phyloP scores from a whole-genome alignment of 2,329 filamentous ascomycete species.

The Clarireedia monteithiana region DNA sequence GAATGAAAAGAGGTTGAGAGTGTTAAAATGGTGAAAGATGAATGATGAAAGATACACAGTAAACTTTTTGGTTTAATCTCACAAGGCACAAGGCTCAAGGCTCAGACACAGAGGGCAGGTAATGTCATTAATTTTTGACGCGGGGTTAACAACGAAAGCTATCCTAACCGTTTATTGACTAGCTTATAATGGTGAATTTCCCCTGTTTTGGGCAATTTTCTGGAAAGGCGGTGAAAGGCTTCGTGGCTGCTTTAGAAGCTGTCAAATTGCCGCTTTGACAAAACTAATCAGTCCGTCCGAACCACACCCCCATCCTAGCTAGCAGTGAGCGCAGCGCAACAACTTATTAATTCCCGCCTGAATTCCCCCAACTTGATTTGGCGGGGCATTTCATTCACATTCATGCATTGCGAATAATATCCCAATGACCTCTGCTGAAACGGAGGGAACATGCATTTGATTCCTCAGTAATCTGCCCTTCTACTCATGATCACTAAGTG shows the following conservation, averaged over 20 bases:
- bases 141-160: background rate
- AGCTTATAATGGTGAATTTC: background rate
- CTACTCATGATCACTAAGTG: constrained; percentile 17
- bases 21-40: too few species aligned
- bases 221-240: too few species aligned
- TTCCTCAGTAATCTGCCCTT: constrained; percentile 6
- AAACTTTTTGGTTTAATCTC: too few species aligned
- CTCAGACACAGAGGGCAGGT: background rate
- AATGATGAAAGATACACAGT: too few species aligned
- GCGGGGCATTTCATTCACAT: constrained; percentile 7
- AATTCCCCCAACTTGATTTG: background rate
- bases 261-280: background rate
- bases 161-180: background rate
- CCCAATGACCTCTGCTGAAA: constrained; percentile 2
- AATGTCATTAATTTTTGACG: background rate
- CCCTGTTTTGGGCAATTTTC: too few species aligned
- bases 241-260: constrained; percentile 3
- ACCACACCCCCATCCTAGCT: too few species aligned
- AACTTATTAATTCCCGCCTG: background rate
- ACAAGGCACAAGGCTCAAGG: background rate
- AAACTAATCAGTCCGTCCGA: too few species aligned
- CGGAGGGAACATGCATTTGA: background rate
- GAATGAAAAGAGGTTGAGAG: too few species aligned
- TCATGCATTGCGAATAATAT: constrained; percentile 4
- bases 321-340: background rate